These are phyloP conservation scores for Leccinum pachyderme DNA, from an alignment of 1,284 basidiomycete species.

Conservation along the genomic window DNA sequence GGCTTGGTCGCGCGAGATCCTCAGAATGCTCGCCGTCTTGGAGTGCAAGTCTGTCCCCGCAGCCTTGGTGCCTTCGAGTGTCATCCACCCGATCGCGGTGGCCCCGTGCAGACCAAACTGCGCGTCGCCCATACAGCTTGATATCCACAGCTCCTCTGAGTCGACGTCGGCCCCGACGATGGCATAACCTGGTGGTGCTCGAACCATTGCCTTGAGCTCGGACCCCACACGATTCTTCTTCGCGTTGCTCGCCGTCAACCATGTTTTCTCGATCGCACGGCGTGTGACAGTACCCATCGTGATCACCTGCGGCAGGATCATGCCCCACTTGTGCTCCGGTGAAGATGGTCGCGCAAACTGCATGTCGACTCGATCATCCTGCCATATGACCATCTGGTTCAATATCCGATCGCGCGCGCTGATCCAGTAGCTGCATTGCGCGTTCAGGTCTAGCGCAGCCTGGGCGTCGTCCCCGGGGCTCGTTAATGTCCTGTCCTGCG, in stretches of 20 bases:
- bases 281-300: constrained; percentile 99
- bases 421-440: constrained; percentile 98
- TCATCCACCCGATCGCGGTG: constrained; percentile 99
- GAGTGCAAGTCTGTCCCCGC: constrained; percentile 96
- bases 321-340: constrained; percentile 63
- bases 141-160: constrained; percentile 99
- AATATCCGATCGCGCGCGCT: constrained; percentile 88
- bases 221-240: constrained; percentile 97
- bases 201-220: constrained; percentile 97
- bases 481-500: constrained; percentile 82
- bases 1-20: constrained; percentile 92
- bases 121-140: constrained; percentile 97
- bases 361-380: constrained; percentile 49
- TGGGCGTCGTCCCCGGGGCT: constrained; percentile 78
- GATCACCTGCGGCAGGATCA: constrained; percentile 95
- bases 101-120: constrained; percentile 98
- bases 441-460: constrained; percentile 89
- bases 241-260: constrained; percentile 98
- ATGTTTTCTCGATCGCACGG: constrained; percentile 96
- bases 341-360: constrained; percentile 39
- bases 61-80: constrained; percentile 96
- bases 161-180: constrained; percentile 99
- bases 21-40: constrained; percentile 92
- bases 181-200: constrained; percentile 89
- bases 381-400: constrained; percentile 94